Base-by-base conservation (phyloP, 2,329 filamentous ascomycete genomes). In the Fusarium floridanum region DNA sequence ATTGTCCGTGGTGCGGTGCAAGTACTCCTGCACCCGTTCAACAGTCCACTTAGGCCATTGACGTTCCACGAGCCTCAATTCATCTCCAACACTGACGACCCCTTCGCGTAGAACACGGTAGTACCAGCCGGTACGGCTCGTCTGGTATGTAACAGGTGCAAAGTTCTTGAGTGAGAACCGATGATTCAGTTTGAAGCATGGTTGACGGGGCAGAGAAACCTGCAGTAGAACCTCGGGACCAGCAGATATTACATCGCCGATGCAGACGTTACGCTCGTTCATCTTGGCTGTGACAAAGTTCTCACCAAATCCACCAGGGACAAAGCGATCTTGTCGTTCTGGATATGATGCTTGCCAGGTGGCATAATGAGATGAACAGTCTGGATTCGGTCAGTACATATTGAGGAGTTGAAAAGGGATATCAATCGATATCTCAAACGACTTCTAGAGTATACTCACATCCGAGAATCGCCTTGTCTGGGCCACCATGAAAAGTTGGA, bases 101-200 rank as follows among this genome's bases (percentile, higher is more conserved):
- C 91, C 91, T 36, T 88, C 85, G 4, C 83, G 82, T 17, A 92
- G 77, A 1, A 93, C 88, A 3, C 91, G 87, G 73, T 92, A 92
- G 78, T 92, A 89, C 91, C 91, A 93, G 0, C 91, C 91, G 0
- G 90, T 92, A 1, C 91, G 86, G 67, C 88, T 88, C 2, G 83
- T 83, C 70, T 86, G 85, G 81, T 89, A 91, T 0, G 89, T 88
- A 22, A 85, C 83, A 1, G 87, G 87, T 5, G 91, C 89, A 80
- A 93, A 92, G 70, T 91, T 88, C 75, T 89, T 89, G 11, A 91
- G 82, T 37, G 88, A 85, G 79, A 93, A 93, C 2, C 91, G 89
- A 75, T 92, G 91, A 78, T 93, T 93, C 10, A 93, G 85, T 78
- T 93, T 93, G 83, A 89, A 93, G 82, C 91, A 93, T 11, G 91